Percentiles rank a stretch among this genome's conserved stretches.
Evolutionary conservation across 1,284 basidiomycete species (phyloP).

Genomic region (Quambalaria eucalypti): DNA sequence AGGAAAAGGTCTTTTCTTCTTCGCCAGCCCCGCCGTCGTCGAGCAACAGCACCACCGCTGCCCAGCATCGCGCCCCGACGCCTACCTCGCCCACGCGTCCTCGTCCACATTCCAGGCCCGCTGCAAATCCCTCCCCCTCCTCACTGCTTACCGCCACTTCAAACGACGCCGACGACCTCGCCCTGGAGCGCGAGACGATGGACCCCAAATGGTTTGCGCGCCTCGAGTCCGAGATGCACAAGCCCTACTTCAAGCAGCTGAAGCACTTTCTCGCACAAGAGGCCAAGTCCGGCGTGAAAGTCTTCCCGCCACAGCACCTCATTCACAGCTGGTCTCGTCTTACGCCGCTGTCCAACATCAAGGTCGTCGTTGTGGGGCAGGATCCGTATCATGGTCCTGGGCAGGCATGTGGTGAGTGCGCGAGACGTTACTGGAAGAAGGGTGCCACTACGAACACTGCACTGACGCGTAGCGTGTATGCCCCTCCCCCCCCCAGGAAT

Average conservation of each 20-base stretch:
- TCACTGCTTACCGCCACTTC: neutral
- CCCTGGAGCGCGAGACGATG: conserved; percentile 42
- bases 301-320: conserved; percentile 35
- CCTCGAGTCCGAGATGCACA: conserved; percentile 27
- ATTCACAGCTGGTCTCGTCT: conserved; percentile 45
- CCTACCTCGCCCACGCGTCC: no score
- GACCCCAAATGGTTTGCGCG: conserved; percentile 27
- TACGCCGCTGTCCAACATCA: conserved; percentile 38
- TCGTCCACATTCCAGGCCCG: no score
- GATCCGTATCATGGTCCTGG: conserved; percentile 46
- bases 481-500: neutral
- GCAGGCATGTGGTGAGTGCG: conserved; percentile 45
- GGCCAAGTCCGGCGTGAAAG: conserved; percentile 19
- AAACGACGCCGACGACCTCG: neutral
- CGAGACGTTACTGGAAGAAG: neutral
- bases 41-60: no score
- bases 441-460: neutral
- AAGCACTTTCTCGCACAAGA: conserved; percentile 35
- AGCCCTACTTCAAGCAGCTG: conserved; percentile 31
- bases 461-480: neutral
- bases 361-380: conserved; percentile 47
- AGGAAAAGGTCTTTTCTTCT: no score
- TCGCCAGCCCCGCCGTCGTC: no score
- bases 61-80: no score
- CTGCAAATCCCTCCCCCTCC: neutral